Percentiles rank a stretch among this genome's conserved stretches.
Evolutionary conservation across 2,329 filamentous ascomycete genomes (phyloP).

Genomic region (Aspergillus neotritici): DNA sequence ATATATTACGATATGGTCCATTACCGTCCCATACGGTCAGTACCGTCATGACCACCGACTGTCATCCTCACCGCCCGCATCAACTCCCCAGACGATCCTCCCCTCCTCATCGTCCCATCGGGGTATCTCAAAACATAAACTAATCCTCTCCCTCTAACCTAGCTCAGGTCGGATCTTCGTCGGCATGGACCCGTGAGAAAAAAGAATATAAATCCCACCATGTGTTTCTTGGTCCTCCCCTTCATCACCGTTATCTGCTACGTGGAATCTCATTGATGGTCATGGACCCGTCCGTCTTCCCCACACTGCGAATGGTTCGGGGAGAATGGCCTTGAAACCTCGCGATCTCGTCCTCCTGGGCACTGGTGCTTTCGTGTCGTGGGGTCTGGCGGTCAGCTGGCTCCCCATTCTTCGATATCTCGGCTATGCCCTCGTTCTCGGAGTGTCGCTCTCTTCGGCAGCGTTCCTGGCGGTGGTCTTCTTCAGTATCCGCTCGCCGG

Average conservation of each 20-base stretch:
- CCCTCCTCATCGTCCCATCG: too few species aligned
- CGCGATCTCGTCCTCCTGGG: conserved; percentile 41
- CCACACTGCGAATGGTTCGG: conserved; percentile 12
- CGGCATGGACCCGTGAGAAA: too few species aligned
- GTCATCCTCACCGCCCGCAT: too few species aligned
- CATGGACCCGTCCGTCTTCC: conserved; percentile 41
- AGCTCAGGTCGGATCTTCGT: too few species aligned
- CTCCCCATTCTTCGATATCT: conserved; percentile 76
- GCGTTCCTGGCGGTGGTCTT: conserved; percentile 56
- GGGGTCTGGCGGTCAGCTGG: conserved; percentile 80
- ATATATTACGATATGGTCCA: too few species aligned
- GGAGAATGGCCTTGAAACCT: conserved; percentile 45
- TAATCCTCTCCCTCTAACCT: too few species aligned
- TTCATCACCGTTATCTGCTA: conserved; percentile 4
- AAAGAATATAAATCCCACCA: neutral
- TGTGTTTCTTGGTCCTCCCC: neutral
- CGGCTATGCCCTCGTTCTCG: conserved; percentile 74
- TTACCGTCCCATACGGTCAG: too few species aligned
- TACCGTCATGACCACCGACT: too few species aligned
- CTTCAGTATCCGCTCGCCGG: conserved; percentile 46
- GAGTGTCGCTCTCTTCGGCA: conserved; percentile 52
- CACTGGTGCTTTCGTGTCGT: conserved; percentile 61
- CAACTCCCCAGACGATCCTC: too few species aligned
- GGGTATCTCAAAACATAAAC: too few species aligned
- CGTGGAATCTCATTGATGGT: conserved; percentile 15